These are phyloP conservation scores for Epichloe bromicola DNA, from an alignment of 2,329 filamentous ascomycete genomes.

Conservation along the genomic window DNA sequence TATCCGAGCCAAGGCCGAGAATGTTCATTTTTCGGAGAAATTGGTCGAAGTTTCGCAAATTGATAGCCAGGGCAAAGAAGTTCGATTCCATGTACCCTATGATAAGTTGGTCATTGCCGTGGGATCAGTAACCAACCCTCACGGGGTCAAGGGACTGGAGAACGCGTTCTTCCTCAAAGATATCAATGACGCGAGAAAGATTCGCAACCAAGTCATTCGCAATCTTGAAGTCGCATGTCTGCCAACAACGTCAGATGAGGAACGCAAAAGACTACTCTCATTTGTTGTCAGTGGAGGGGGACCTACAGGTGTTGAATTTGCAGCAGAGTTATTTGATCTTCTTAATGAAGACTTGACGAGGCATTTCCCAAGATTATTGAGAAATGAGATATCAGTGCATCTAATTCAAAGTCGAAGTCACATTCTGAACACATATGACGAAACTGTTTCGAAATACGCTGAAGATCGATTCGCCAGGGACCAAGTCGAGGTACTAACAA, in stretches of 20 bases:
- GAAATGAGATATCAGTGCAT: constrained; percentile 96
- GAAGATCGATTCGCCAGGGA: constrained; percentile 86
- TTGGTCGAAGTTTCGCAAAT: constrained; percentile 73
- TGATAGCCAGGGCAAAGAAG: constrained; percentile 57
- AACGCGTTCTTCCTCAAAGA: constrained; percentile 93
- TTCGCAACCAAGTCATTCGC: constrained; percentile 75
- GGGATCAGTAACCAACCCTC: constrained; percentile 83
- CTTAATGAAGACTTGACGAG: constrained; percentile 83
- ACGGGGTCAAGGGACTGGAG: constrained; percentile 89
- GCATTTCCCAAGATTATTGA: constrained; percentile 77
- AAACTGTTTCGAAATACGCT: constrained; percentile 82
- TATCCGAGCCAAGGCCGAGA: constrained; percentile 71
- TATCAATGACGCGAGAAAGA: constrained; percentile 79
- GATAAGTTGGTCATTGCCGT: constrained; percentile 92
- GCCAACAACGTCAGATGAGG: constrained; percentile 82
- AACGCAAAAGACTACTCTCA: constrained; percentile 74
- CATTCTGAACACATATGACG: constrained; percentile 96
- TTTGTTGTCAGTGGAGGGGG: constrained; percentile 98
- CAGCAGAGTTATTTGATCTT: constrained; percentile 89
- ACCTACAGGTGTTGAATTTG: constrained; percentile 94
- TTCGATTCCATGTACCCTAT: constrained; percentile 86
- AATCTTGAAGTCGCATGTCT: constrained; percentile 86
- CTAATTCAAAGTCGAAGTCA: constrained; percentile 90
- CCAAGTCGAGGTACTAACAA: constrained; percentile 81
- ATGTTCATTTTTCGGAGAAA: constrained; percentile 85